Evolutionary conservation across 2,329 filamentous ascomycete genomes (phyloP).

Genomic region (Fusarium nurragi): DNA sequence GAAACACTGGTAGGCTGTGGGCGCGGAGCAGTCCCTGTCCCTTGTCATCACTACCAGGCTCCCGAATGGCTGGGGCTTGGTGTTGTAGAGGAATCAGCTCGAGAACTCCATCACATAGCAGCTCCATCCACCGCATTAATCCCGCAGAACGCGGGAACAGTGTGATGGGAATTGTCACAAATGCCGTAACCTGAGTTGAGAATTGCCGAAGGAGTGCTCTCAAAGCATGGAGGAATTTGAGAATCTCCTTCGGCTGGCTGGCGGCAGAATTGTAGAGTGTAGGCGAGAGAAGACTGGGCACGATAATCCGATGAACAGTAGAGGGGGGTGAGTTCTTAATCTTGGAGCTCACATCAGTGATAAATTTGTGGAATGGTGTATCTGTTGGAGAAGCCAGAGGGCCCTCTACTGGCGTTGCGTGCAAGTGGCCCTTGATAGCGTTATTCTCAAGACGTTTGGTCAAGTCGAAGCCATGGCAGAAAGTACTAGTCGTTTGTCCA

Average conservation of each 20-base stretch:
- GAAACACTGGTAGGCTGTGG: slow-evolving; percentile 83
- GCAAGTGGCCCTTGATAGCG: slow-evolving; percentile 61
- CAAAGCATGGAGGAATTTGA: slow-evolving; percentile 84
- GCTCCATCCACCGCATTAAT: slow-evolving; percentile 85
- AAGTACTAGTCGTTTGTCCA: slow-evolving; percentile 50
- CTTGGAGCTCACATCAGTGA: slow-evolving; percentile 65
- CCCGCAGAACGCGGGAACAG: slow-evolving; percentile 81
- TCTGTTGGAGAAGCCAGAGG: slow-evolving; percentile 36
- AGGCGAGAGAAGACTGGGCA: slow-evolving; percentile 90
- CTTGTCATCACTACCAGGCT: slow-evolving; percentile 69
- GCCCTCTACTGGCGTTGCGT: slow-evolving; percentile 58
- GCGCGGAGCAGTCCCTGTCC: slow-evolving; percentile 87
- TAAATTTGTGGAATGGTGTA: slow-evolving; percentile 66
- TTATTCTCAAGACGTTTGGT: slow-evolving; percentile 67
- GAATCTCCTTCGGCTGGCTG: slow-evolving; percentile 74
- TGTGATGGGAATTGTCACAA: slow-evolving; percentile 81
- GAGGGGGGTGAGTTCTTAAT: slow-evolving; percentile 66
- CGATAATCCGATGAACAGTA: slow-evolving; percentile 79
- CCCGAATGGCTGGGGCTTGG: slow-evolving; percentile 63
- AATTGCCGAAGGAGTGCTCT: slow-evolving; percentile 78
- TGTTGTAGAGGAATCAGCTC: slow-evolving; percentile 78
- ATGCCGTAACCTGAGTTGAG: slow-evolving; percentile 70
- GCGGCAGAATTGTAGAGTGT: slow-evolving; percentile 77
- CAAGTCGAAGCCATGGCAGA: slow-evolving; percentile 79
- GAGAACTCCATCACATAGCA: slow-evolving; percentile 84